A percentile compares a stretch with the other conserved stretches of the same genome.
phyloP scores from a whole-genome alignment of 768 basidiomycete species.

The Rubroboletus satanas region DNA sequence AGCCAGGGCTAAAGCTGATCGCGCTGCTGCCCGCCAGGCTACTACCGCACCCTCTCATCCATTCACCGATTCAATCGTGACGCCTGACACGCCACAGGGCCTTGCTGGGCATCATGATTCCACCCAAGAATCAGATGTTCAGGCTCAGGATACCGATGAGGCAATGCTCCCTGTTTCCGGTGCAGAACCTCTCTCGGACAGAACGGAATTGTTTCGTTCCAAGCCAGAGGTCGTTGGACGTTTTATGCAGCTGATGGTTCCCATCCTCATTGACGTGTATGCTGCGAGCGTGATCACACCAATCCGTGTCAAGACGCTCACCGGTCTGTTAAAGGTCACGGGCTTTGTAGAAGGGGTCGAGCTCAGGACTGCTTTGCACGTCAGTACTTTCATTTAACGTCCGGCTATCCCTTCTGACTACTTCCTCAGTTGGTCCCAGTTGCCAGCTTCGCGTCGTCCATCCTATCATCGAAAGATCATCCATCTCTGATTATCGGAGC shows the following conservation, averaged over 20 bases:
- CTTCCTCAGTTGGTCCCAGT: conserved; percentile 78
- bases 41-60: conserved; percentile 30
- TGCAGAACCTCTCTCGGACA: conserved; percentile 40
- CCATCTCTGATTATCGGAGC: conserved; percentile 82
- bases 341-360: conserved; percentile 80
- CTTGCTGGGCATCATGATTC: conserved; percentile 18
- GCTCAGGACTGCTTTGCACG: conserved; percentile 72
- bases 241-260: conserved; percentile 87
- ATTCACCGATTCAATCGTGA: conserved; percentile 23
- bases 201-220: conserved; percentile 72
- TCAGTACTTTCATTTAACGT: conserved; percentile 36
- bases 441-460: conserved; percentile 91
- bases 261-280: conserved; percentile 97
- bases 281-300: conserved; percentile 92
- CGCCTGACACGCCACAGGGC: conserved; percentile 19
- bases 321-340: conserved; percentile 84
- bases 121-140: conserved; percentile 34
- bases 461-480: conserved; percentile 90
- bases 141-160: conserved; percentile 42
- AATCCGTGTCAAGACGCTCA: conserved; percentile 85
- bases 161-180: conserved; percentile 33
- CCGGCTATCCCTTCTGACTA: conserved; percentile 5
- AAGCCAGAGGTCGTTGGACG: conserved; percentile 73
- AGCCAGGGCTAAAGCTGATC: conserved; percentile 79
- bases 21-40: conserved; percentile 63